phyloP scores from a whole-genome alignment of 345 rosid genomes.

The Lepidium didymum region DNA sequence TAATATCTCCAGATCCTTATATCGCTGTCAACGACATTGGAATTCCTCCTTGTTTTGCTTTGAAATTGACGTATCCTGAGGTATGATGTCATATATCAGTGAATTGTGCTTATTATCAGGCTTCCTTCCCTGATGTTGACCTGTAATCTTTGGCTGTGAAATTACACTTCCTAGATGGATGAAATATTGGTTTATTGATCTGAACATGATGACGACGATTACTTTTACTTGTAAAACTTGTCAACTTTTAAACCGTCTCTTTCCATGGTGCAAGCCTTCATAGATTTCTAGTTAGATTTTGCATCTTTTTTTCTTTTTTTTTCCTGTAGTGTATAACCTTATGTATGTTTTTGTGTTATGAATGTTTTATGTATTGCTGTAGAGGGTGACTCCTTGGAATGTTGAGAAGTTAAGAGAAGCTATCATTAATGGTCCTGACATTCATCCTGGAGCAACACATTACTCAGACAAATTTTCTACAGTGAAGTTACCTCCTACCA shows the following conservation, averaged over 20 bases:
- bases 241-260: background rate
- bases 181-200: background rate
- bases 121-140: background rate
- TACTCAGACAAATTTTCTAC: slow-evolving; percentile 65
- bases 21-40: slow-evolving; percentile 97
- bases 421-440: slow-evolving; percentile 74
- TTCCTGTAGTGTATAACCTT: background rate
- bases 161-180: background rate
- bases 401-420: slow-evolving; percentile 59
- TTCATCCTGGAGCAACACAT: slow-evolving; percentile 91
- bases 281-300: background rate
- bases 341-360: background rate
- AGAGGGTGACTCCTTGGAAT: slow-evolving; percentile 97
- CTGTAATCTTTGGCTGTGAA: background rate
- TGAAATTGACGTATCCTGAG: slow-evolving; percentile 91
- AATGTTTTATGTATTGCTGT: slow-evolving; percentile 18
- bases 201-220: background rate
- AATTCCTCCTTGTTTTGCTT: slow-evolving; percentile 86
- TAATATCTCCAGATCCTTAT: slow-evolving; percentile 98
- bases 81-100: slow-evolving; percentile 30
- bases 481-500: slow-evolving; percentile 38
- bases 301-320: background rate
- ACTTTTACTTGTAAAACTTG: background rate
- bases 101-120: background rate
- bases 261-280: background rate